These are phyloP conservation scores for Colletotrichum abscissum DNA, from an alignment of 2,329 filamentous ascomycete species.

Conservation along the genomic window DNA sequence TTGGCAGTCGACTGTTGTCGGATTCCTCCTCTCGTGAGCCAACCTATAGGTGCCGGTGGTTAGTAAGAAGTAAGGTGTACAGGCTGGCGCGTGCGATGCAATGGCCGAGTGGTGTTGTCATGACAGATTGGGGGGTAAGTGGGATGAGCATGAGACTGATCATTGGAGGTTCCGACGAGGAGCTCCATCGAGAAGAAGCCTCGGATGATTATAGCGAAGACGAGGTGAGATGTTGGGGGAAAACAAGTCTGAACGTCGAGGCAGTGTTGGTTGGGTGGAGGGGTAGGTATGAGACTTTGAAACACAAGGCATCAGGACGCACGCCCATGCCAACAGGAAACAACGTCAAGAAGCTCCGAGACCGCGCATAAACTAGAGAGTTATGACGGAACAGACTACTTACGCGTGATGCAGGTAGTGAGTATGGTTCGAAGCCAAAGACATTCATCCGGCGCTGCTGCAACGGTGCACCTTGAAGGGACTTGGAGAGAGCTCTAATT, in stretches of 20 bases:
- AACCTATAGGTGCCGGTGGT: slow-evolving; percentile 55
- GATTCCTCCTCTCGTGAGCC: slow-evolving; percentile 71
- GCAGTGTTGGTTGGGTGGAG: slow-evolving; percentile 10
- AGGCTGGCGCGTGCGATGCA: slow-evolving; percentile 26
- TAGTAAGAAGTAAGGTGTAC: slow-evolving; percentile 38
- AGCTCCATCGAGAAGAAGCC: slow-evolving; percentile 20
- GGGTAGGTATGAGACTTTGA: slow-evolving; percentile 32
- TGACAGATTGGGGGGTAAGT: slow-evolving; percentile 3
- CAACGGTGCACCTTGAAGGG: slow-evolving; percentile 78
- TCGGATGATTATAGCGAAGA: background rate
- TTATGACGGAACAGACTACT: slow-evolving; percentile 48
- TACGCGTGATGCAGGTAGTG: slow-evolving; percentile 86
- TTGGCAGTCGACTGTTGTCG: slow-evolving; percentile 72
- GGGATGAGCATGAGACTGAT: slow-evolving; percentile 5
- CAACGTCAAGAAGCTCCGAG: slow-evolving; percentile 10
- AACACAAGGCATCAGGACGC: slow-evolving; percentile 13
- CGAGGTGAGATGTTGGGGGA: slow-evolving; percentile 1
- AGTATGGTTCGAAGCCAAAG: slow-evolving; percentile 91
- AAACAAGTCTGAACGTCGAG: slow-evolving; percentile 18
- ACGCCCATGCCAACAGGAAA: slow-evolving; percentile 31
- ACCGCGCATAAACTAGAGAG: slow-evolving; percentile 7
- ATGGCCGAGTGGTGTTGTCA: background rate
- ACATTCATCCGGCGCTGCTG: slow-evolving; percentile 87
- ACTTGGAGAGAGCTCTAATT: slow-evolving; percentile 77
- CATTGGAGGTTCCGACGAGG: slow-evolving; percentile 11